Evolutionary conservation across 1,284 basidiomycete species (phyloP), one percentile per base, ranked within the genome.

Genomic region (Trametes polyzona): DNA sequence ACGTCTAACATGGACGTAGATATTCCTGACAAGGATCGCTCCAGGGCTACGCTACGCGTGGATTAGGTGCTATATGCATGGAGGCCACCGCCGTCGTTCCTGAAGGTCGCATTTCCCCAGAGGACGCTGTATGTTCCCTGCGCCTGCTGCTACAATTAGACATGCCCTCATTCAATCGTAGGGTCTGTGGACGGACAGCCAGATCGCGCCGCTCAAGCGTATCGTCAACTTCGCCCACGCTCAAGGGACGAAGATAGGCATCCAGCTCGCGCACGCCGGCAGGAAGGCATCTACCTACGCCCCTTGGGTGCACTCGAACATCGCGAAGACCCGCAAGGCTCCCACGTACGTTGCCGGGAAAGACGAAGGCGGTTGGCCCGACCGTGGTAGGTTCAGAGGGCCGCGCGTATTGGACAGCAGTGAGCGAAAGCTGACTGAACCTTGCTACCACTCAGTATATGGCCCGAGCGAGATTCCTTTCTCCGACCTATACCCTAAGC

Each of bases 241-340:
- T 1, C 84, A 92, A 63, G 80, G 82, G 50, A 76, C 85, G 57
- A 81, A 83, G 59, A 84, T 94, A 19, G 93, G 85, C 8, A 83
- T 96, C 47, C 93, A 96, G 71, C 80, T 96, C 14, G 85, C 83
- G 0, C 93, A 95, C 66, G 90, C 90, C 0, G 92, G 92, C 0
- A 76, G 92, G 24, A 94, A 94, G 73, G 86, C 86, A 0, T 82
- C 81, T 9, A 80, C 76, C 0, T 63, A 76, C 11, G 77, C 83
- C 1, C 84, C 87, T 0, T 90, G 85, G 85, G 71, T 86, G 24
- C 74, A 75, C 60, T 65, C 63, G 14, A 68, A 72, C 36, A 46
- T 68, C 7, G 68, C 72, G 19, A 63, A 65, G 50, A 67, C 67
- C 10, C 55, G 63, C 24, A 60, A 43, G 14, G 63, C 70, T 4